Percentiles rank a stretch among this genome's conserved stretches.
These are phyloP conservation scores for Fusarium albosuccineum DNA, from an alignment of 2,329 filamentous ascomycete genomes.

Conservation along the genomic window DNA sequence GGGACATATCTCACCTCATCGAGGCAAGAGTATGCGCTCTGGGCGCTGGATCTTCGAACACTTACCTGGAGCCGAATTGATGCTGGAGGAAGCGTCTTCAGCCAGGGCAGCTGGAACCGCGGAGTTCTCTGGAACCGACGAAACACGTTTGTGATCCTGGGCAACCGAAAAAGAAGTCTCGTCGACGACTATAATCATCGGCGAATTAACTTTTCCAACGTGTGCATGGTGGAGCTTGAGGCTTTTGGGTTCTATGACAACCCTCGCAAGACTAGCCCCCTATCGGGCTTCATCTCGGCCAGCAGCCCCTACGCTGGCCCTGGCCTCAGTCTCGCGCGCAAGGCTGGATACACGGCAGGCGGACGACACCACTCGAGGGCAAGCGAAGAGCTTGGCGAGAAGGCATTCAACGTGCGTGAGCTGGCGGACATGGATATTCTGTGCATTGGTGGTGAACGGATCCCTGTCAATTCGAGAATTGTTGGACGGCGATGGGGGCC, in stretches of 20 bases:
- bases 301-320: slow-evolving; percentile 76
- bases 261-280: slow-evolving; percentile 80
- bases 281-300: slow-evolving; percentile 86
- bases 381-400: slow-evolving; percentile 87
- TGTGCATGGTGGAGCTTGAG: slow-evolving; percentile 97
- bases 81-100: slow-evolving; percentile 93
- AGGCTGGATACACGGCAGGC: slow-evolving; percentile 75
- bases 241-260: slow-evolving; percentile 98
- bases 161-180: slow-evolving; percentile 91
- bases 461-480: slow-evolving; percentile 93
- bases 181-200: slow-evolving; percentile 99
- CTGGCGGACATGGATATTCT: slow-evolving; percentile 97
- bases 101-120: slow-evolving; percentile 97
- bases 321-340: slow-evolving; percentile 68
- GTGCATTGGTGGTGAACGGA: slow-evolving; percentile 89
- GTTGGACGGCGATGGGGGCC: slow-evolving; percentile 92
- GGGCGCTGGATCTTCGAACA: slow-evolving; percentile 90
- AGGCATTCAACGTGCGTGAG: slow-evolving; percentile 84
- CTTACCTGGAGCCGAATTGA: slow-evolving; percentile 97
- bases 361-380: slow-evolving; percentile 81
- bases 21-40: slow-evolving; percentile 97
- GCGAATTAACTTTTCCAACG: slow-evolving; percentile 95
- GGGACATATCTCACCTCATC: slow-evolving; percentile 97
- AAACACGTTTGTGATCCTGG: slow-evolving; percentile 95
- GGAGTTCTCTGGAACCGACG: slow-evolving; percentile 93